Evolutionary conservation across 164 flowering plant genomes (phyloP), one percentile per base, ranked within the genome.

Genomic region (Stephania yunnanensis): DNA sequence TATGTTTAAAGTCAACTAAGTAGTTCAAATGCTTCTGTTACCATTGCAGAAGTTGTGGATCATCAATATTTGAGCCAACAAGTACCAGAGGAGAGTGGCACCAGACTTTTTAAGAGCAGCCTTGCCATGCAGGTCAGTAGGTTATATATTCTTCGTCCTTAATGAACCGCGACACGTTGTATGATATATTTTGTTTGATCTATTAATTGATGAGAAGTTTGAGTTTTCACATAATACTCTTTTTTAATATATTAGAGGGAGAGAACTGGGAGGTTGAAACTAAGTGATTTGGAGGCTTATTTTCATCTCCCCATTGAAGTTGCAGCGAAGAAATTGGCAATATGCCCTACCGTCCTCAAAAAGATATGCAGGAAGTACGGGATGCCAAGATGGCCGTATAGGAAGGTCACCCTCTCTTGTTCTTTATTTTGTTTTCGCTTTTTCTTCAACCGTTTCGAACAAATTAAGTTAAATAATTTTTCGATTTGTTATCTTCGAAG

Each of bases 331-430:
- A 64, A 45, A 46, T 17, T 90, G 80, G 71, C 72, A 0, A 68
- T 89, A 10, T 89, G 92, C 69, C 82, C 86, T 4, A 90, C 92
- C 1, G 90, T 84, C 4, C 75, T 90, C 8, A 89, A 89, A 80
- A 90, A 83, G 78, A 84, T 87, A 20, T 88, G 91, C 74, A 82
- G 91, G 6, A 78, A 76, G 55, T 11, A 74, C 69, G 83, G 83
- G 11, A 20, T 87, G 68, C 2, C 3, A 10, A 78, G 94, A 55
- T 90, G 94, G 92, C 94, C 94, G 13, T 76, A 87, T 46, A 80
- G 94, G 74, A 90, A 89, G 92, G 94, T 89, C 55, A 64, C 42
- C 69, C 15, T 25, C 36, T 36, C 42, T 36, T 36, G 8, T 71
- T 50, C 9, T 15, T 19, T 13, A n/a, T 46, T 15, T 50, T 6